phyloP scores from a whole-genome alignment of 768 basidiomycete genomes.

The Mycena amicta region DNA sequence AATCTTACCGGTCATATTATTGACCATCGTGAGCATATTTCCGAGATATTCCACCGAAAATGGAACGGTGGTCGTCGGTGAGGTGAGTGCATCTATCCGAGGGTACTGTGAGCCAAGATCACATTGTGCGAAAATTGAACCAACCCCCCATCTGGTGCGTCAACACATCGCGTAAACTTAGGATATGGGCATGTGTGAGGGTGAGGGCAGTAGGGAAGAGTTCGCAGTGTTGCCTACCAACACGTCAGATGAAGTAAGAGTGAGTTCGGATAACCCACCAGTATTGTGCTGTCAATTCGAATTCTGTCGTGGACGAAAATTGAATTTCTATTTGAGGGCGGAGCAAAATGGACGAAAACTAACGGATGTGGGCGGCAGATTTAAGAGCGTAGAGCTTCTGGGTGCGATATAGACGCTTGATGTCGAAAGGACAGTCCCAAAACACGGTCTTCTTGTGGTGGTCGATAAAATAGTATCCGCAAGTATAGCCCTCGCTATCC shows the following conservation, averaged over 20 bases:
- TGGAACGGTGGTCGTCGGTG: slow-evolving; percentile 1
- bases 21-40: slow-evolving; percentile 6
- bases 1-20: slow-evolving; percentile 3
- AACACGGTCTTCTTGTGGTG: neutral
- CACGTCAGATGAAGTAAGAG: neutral
- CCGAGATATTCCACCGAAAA: neutral
- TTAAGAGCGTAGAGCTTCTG: neutral
- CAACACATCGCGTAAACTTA: slow-evolving; percentile 3
- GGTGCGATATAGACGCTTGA: neutral
- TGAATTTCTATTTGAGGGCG: neutral
- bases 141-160: slow-evolving; percentile 8
- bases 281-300: slow-evolving; percentile 3
- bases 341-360: neutral
- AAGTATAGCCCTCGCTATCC: neutral
- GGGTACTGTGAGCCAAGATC: too few relatives aligned
- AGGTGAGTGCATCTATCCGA: slow-evolving; percentile 7
- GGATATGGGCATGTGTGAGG: neutral
- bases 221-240: slow-evolving; percentile 11
- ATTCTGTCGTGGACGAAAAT: neutral
- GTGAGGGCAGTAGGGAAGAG: slow-evolving; percentile 7
- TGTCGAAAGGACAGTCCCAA: neutral
- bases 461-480: neutral
- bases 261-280: neutral
- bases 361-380: neutral
- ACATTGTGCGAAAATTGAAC: neutral